Evolutionary conservation across 139 green algal species (phyloP).

Genomic region (Bryopsis sp.): DNA sequence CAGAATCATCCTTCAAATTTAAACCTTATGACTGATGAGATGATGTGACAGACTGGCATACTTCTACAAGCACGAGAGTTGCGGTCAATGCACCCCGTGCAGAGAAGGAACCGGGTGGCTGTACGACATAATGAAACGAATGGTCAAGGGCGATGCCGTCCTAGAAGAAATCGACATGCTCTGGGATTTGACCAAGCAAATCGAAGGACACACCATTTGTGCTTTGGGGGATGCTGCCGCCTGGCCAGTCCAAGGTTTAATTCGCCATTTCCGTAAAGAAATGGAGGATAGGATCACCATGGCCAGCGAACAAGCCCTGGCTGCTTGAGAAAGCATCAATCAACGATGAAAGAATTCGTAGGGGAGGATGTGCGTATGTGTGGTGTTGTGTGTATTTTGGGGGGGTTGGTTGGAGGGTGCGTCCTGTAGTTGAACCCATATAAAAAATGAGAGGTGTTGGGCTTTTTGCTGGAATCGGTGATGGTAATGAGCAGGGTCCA

Average conservation of each 20-base stretch:
- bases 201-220: slow-evolving; percentile 97
- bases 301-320: slow-evolving; percentile 19
- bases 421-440: too few relatives aligned
- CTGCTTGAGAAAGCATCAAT: slow-evolving; percentile 6
- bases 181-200: slow-evolving; percentile 91
- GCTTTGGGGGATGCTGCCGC: slow-evolving; percentile 93
- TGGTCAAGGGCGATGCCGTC: slow-evolving; percentile 67
- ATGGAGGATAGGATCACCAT: slow-evolving; percentile 52
- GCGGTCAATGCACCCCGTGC: slow-evolving; percentile 97
- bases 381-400: too few relatives aligned
- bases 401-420: too few relatives aligned
- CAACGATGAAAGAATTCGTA: too few relatives aligned
- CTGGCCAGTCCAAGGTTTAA: slow-evolving; percentile 92
- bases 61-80: slow-evolving; percentile 99
- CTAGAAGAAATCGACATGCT: slow-evolving; percentile 99
- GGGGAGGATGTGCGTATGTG: too few relatives aligned
- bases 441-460: too few relatives aligned
- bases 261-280: slow-evolving; percentile 86
- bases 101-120: slow-evolving; percentile 90
- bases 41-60: slow-evolving; percentile 64
- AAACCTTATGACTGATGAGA: too few relatives aligned
- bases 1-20: too few relatives aligned
- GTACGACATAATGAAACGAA: slow-evolving; percentile 82
- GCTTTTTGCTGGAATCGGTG: too few relatives aligned
- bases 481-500: too few relatives aligned